These are phyloP conservation scores for Trichophaea hybrida DNA, from an alignment of 2,329 filamentous ascomycete species.

Conservation along the genomic window DNA sequence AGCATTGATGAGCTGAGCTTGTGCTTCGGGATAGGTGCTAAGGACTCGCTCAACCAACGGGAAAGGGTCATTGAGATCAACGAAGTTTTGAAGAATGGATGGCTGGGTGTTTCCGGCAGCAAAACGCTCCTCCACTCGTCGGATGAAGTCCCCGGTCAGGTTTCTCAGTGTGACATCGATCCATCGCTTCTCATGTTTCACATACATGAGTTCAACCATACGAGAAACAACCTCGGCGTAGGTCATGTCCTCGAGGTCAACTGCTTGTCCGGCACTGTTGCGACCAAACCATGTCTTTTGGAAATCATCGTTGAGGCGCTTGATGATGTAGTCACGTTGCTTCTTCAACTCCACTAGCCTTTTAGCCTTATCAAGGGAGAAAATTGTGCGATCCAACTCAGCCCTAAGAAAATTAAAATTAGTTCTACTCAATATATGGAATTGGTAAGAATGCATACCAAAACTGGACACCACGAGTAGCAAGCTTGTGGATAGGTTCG, in stretches of 20 bases:
- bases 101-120: constrained; percentile 55
- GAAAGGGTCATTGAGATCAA: constrained; percentile 73
- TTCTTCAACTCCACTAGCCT: constrained; percentile 76
- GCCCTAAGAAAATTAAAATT: constrained; percentile 33
- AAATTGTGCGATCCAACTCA: constrained; percentile 98
- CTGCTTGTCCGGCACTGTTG: constrained; percentile 63
- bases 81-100: constrained; percentile 78
- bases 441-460: constrained; percentile 40
- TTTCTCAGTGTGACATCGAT: constrained; percentile 72
- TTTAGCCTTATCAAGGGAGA: constrained; percentile 90
- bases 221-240: constrained; percentile 76
- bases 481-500: constrained; percentile 97
- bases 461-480: constrained; percentile 86
- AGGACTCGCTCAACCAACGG: constrained; percentile 64
- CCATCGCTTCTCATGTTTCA: constrained; percentile 82
- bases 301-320: constrained; percentile 90
- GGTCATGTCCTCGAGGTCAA: constrained; percentile 91
- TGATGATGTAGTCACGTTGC: constrained; percentile 79
- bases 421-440: background rate
- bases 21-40: constrained; percentile 68
- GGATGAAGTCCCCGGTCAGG: constrained; percentile 88
- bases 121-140: constrained; percentile 92
- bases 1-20: constrained; percentile 86
- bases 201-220: constrained; percentile 79
- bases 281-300: constrained; percentile 94